Conservation (phyloP, 257 asterid species). For the Cinchona pubescens region DNA sequence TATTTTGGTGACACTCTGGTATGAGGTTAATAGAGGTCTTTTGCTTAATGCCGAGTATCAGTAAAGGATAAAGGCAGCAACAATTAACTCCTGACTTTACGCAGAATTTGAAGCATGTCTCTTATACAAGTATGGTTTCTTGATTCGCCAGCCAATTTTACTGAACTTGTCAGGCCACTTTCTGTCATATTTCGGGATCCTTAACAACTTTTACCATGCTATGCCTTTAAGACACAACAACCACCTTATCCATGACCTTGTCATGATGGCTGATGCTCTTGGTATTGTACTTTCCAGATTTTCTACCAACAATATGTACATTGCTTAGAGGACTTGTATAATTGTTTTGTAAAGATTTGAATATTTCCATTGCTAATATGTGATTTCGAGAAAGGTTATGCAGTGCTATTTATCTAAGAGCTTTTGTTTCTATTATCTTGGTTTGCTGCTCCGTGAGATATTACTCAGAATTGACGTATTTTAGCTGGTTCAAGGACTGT, state of each 20-base stretch:
- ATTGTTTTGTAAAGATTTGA: not conserved
- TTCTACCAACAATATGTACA: not conserved
- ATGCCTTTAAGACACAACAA: not conserved
- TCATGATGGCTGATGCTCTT: not conserved
- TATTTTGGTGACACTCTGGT: not conserved
- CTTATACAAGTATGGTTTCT: too few species aligned
- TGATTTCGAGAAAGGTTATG: not conserved
- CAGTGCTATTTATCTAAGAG: not conserved
- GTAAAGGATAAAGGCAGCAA: not conserved
- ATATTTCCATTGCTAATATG: not conserved
- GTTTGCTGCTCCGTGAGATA: not conserved
- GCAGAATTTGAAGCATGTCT: slow-evolving; percentile 1
- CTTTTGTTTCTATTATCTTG: not conserved
- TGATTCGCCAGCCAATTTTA: slow-evolving; percentile 2
- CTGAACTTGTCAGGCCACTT: not conserved
- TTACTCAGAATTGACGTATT: not conserved
- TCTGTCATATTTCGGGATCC: not conserved
- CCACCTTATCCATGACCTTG: not conserved
- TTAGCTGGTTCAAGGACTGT: not conserved
- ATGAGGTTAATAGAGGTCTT: not conserved
- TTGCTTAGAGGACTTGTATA: not conserved
- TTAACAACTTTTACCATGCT: not conserved
- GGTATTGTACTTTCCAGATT: slow-evolving; percentile 3
- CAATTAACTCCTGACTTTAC: not conserved
- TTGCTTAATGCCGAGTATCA: not conserved